phyloP scores from a whole-genome alignment of 2,329 filamentous ascomycete species.

The Clonostachys solani region DNA sequence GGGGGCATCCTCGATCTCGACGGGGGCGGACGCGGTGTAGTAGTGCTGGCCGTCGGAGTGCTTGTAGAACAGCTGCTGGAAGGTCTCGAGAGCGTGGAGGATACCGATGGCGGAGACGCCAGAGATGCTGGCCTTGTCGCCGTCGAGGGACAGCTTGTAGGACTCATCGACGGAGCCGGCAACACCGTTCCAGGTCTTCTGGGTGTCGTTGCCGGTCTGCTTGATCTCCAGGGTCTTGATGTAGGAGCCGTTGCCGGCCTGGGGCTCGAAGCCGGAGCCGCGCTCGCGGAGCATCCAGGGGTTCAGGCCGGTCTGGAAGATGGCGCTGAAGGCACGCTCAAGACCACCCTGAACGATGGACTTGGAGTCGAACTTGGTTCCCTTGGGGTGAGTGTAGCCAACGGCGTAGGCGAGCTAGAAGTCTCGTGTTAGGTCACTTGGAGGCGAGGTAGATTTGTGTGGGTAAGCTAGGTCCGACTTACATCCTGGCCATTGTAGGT shows the following conservation, averaged over 20 bases:
- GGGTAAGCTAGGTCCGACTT: slow-evolving; percentile 35
- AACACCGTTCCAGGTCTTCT: slow-evolving; percentile 53
- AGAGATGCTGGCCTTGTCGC: slow-evolving; percentile 52
- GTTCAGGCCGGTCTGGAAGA: slow-evolving; percentile 66
- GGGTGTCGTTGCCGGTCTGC: slow-evolving; percentile 50
- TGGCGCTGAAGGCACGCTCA: slow-evolving; percentile 54
- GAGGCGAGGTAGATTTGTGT: slow-evolving; percentile 9
- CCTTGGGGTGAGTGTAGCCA: slow-evolving; percentile 32
- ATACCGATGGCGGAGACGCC: slow-evolving; percentile 66
- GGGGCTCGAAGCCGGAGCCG: slow-evolving; percentile 61
- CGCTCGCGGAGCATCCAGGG: slow-evolving; percentile 75
- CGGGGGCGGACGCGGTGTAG: slow-evolving; percentile 70
- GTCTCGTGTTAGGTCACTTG: slow-evolving; percentile 6
- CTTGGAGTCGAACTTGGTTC: slow-evolving; percentile 38
- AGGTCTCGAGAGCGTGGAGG: slow-evolving; percentile 69
- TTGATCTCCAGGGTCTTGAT: slow-evolving; percentile 59
- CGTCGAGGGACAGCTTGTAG: slow-evolving; percentile 59
- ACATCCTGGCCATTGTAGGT: slow-evolving; percentile 56
- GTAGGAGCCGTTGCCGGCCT: slow-evolving; percentile 18
- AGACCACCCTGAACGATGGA: slow-evolving; percentile 52
- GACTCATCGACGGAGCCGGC: slow-evolving; percentile 69
- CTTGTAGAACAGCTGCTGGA: slow-evolving; percentile 75
- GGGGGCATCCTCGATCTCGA: slow-evolving; percentile 69
- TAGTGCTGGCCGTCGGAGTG: slow-evolving; percentile 52
- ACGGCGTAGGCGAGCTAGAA: slow-evolving; percentile 43